These are phyloP conservation scores for Cochlearia excelsa DNA, from an alignment of 345 rosid species.

Conservation along the genomic window DNA sequence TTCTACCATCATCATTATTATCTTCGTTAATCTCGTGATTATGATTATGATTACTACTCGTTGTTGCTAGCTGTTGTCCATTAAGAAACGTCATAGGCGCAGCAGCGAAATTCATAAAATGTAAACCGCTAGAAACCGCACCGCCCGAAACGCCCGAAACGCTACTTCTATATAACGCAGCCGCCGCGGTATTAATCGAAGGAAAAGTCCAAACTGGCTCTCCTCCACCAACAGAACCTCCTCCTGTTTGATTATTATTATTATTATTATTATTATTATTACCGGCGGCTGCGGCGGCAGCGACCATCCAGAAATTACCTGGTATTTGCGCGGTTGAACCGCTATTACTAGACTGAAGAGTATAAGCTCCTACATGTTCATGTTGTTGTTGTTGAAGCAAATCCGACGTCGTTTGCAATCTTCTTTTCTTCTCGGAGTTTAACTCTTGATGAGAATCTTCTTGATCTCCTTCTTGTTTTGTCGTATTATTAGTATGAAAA, in stretches of 20 bases:
- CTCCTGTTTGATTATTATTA: conserved; percentile 40
- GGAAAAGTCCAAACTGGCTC: conserved; percentile 95
- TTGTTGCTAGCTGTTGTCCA: conserved; percentile 61
- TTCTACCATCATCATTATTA: conserved; percentile 32
- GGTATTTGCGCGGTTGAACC: conserved; percentile 62
- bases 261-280: neutral
- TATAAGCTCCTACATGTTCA: conserved; percentile 62
- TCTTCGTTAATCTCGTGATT: conserved; percentile 27
- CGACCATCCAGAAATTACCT: conserved; percentile 87
- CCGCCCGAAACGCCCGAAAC: conserved; percentile 52
- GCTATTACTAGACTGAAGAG: conserved; percentile 56
- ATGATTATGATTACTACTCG: conserved; percentile 30
- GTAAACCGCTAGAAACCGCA: conserved; percentile 75
- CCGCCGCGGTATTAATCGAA: conserved; percentile 50
- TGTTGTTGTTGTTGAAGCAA: conserved; percentile 37
- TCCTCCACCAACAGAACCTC: conserved; percentile 42
- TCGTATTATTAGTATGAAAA: conserved; percentile 52
- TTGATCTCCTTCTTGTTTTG: conserved; percentile 58
- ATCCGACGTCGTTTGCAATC: conserved; percentile 47
- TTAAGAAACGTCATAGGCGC: conserved; percentile 78
- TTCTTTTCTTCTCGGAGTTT: conserved; percentile 50
- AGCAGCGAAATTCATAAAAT: conserved; percentile 90
- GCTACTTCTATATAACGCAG: conserved; percentile 64
- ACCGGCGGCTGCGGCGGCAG: conserved; percentile 35
- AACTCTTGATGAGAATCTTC: conserved; percentile 39